phyloP scores from a whole-genome alignment of 352 stramenopile genomes.

The Sclerospora graminicola region DNA sequence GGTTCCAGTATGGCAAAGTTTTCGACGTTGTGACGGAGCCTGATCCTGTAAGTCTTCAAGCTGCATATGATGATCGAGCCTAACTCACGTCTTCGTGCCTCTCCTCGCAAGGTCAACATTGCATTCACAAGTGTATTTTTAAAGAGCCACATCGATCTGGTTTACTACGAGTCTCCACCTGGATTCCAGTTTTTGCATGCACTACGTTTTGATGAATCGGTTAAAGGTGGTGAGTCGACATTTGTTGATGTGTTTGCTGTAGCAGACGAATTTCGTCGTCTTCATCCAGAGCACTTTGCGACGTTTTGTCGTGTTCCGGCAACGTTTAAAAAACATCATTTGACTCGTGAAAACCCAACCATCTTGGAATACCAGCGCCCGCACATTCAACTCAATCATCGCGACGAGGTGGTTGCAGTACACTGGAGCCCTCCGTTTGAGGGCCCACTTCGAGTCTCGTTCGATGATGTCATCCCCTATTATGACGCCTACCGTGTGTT shows the following conservation, averaged over 20 bases:
- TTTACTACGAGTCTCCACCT: conserved; percentile 95
- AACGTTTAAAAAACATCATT: conserved; percentile 91
- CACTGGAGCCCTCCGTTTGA: conserved; percentile 94
- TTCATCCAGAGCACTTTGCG: conserved; percentile 58
- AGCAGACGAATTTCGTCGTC: conserved; percentile 49
- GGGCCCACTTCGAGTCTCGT: conserved; percentile 78
- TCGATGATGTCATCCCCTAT: conserved; percentile 62
- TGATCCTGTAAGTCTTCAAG: conserved; percentile 40
- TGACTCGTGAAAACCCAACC: conserved; percentile 80
- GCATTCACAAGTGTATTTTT: conserved; percentile 89
- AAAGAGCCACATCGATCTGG: conserved; percentile 91
- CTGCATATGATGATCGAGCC: background rate
- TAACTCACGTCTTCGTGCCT: background rate
- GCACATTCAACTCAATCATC: conserved; percentile 87
- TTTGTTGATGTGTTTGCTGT: conserved; percentile 81
- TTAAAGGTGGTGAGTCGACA: conserved; percentile 76
- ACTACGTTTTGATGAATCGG: conserved; percentile 73
- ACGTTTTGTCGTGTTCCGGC: conserved; percentile 80
- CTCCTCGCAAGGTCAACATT: conserved; percentile 82
- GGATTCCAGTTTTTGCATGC: conserved; percentile 93
- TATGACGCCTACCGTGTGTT: conserved; percentile 79
- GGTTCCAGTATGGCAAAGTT: conserved; percentile 77
- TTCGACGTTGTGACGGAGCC: conserved; percentile 80
- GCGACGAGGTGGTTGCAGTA: conserved; percentile 77
- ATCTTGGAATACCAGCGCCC: conserved; percentile 92